Evolutionary conservation across 805 yeast genomes (phyloP).

Genomic region (Myxozyma neotropica): DNA sequence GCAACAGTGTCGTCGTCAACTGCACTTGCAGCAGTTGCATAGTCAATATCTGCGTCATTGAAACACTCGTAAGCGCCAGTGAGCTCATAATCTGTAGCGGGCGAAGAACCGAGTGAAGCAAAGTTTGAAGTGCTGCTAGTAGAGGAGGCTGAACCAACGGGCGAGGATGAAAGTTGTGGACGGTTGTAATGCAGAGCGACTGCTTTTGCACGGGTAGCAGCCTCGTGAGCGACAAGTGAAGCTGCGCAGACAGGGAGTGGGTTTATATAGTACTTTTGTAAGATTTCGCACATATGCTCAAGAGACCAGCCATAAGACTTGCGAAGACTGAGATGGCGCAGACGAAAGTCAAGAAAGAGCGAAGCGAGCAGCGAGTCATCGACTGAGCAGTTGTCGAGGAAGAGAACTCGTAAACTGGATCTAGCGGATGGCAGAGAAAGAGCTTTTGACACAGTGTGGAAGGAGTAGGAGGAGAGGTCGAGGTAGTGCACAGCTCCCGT

Average conservation of each 20-base stretch:
- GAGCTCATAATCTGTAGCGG: constrained; percentile 5
- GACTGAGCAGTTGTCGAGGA: constrained; percentile 26
- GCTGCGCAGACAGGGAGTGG: constrained; percentile 18
- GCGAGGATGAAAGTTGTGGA: not conserved
- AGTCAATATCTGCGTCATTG: constrained; percentile 2
- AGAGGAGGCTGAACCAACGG: not conserved
- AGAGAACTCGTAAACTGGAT: constrained; percentile 57
- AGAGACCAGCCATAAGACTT: constrained; percentile 29
- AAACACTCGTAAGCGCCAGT: not conserved
- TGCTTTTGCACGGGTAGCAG: not conserved
- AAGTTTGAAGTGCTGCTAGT: not conserved
- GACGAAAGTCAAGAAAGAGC: constrained; percentile 25
- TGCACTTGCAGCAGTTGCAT: not conserved
- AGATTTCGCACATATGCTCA: constrained; percentile 16
- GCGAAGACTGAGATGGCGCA: constrained; percentile 21
- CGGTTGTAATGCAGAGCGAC: constrained; percentile 5
- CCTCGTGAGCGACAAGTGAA: constrained; percentile 10
- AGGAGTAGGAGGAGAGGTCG: constrained; percentile 18
- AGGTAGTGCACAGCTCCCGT: constrained; percentile 29
- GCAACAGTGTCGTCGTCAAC: not conserved
- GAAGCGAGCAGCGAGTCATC: constrained; percentile 25
- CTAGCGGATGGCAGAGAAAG: constrained; percentile 57
- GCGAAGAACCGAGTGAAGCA: constrained; percentile 5
- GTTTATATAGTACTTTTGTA: constrained; percentile 19
- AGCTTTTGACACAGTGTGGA: constrained; percentile 40